Base-by-base conservation (phyloP, 768 basidiomycete genomes). In the Lentinula raphanica region DNA sequence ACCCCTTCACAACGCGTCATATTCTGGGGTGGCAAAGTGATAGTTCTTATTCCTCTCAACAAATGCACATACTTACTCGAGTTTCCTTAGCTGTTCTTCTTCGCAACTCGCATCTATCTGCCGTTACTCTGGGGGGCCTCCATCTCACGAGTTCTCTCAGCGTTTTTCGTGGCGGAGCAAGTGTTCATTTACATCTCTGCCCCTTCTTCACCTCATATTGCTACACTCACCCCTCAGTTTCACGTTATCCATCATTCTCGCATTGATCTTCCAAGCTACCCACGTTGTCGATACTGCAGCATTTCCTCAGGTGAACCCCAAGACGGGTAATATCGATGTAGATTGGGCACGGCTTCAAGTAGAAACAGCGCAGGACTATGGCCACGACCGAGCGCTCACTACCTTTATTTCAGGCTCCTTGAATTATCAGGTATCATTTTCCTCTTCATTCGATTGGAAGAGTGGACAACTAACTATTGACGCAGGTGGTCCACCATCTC, bases 21-120 rank as follows among this genome's bases (percentile, higher is more conserved):
- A n/a, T 49, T 49, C 28, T 49, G 48, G 48, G 48, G 48, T 27
- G 48, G 48, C 48, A 49, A 49, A 25, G 48, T 49, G 27, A 21
- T 19, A 4, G 8, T 13, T 49, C 11, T 35, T 35, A 5, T 5
- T 35, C 5, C 32, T 35, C 13, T n/a, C n/a, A n/a, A n/a, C n/a
- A n/a, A n/a, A n/a, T n/a, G 45, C 8, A 17, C n/a, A 27, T 28
- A n/a, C 29, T 23, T 9, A 49, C 6, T 21, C 8, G 21, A 49
- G 25, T 29, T 17, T n/a, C 12, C 19, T 8, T 49, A 49, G 48
- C 48, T 49, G 27, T 49, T 49, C 48, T 49, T 49, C 48, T 21
- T 49, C 27, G 8, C 11, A 25, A 27, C 48, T 31, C 48, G 48
- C 48, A 49, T 49, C 19, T 29, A 9, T 28, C 27, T 49, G n/a